phyloP scores from a whole-genome alignment of 805 yeast species.

The Cyberlindnera misumaiensis region DNA sequence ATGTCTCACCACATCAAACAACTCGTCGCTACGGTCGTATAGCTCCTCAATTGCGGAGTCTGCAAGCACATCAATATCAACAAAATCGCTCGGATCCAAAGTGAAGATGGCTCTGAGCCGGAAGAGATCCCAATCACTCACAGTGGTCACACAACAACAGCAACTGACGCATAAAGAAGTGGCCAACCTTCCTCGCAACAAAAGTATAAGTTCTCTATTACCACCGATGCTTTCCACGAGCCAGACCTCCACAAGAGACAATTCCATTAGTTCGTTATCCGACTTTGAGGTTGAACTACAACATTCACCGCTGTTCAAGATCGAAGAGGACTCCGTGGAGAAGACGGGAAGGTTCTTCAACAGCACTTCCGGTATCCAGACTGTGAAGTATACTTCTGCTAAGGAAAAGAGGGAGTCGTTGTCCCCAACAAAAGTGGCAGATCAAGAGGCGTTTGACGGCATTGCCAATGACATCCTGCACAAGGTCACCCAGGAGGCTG shows the following conservation, averaged over 20 bases:
- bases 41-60: constrained; percentile 19
- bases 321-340: constrained; percentile 18
- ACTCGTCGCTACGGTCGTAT: constrained; percentile 19
- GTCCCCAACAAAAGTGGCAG: constrained; percentile 1
- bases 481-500: constrained; percentile 10
- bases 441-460: constrained; percentile 17
- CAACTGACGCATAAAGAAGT: too few species aligned
- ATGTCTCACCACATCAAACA: constrained; percentile 16
- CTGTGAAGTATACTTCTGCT: constrained; percentile 4
- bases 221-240: constrained; percentile 1
- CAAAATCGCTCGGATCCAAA: constrained; percentile 9
- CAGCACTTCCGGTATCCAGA: constrained; percentile 1
- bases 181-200: background rate
- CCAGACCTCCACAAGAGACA: constrained; percentile 16
- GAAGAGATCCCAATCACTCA: constrained; percentile 13
- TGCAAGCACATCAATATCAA: constrained; percentile 7
- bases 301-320: constrained; percentile 13
- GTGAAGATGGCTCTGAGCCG: constrained; percentile 8
- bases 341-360: constrained; percentile 6
- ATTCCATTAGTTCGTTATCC: constrained; percentile 19
- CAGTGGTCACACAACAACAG: constrained; percentile 1
- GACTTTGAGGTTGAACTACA: constrained; percentile 17
- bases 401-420: constrained; percentile 2
- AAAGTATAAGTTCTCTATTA: constrained; percentile 1
- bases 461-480: constrained; percentile 21